A percentile compares a stretch with the other conserved stretches of the same genome.
These are phyloP conservation scores for Aureobasidium pullulans DNA, from an alignment of 2,329 filamentous ascomycete genomes.

Conservation along the genomic window DNA sequence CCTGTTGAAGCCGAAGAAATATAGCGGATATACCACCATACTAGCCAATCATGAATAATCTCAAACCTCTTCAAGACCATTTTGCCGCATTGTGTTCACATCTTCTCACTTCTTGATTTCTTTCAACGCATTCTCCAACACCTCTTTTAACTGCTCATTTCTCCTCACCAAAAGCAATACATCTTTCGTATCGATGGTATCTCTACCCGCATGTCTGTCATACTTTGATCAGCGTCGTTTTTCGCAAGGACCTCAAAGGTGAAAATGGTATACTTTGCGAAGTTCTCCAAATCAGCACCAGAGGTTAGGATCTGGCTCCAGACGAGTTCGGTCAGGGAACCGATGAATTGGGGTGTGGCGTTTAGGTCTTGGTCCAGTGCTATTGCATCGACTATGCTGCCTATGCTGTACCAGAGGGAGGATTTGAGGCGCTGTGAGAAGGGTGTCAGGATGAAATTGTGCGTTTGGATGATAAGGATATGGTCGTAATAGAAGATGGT, in stretches of 20 bases:
- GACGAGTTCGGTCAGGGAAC: constrained; percentile 71
- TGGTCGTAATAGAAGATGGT: neutral
- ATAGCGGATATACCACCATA: neutral
- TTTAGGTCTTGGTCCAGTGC: constrained; percentile 67
- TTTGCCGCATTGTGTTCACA: neutral
- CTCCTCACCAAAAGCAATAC: constrained; percentile 79
- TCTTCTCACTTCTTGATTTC: neutral
- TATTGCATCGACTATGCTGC: constrained; percentile 83
- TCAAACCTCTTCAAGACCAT: neutral
- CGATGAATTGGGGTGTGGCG: constrained; percentile 54
- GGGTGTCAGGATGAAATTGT: neutral
- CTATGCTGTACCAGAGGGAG: constrained; percentile 75
- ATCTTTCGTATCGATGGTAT: constrained; percentile 75
- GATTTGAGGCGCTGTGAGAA: constrained; percentile 65
- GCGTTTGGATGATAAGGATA: neutral
- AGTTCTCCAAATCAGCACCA: constrained; percentile 53
- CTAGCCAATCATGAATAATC: neutral
- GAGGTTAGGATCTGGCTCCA: constrained; percentile 63
- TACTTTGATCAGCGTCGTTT: neutral
- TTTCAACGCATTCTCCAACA: constrained; percentile 51
- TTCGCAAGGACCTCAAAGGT: too few species aligned
- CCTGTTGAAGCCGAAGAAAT: too few species aligned
- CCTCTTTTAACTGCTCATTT: constrained; percentile 73
- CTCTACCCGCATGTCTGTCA: constrained; percentile 67
- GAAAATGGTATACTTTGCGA: constrained; percentile 44